These are phyloP conservation scores for Castanea crenata DNA, from an alignment of 306 rosid species.

Conservation along the genomic window DNA sequence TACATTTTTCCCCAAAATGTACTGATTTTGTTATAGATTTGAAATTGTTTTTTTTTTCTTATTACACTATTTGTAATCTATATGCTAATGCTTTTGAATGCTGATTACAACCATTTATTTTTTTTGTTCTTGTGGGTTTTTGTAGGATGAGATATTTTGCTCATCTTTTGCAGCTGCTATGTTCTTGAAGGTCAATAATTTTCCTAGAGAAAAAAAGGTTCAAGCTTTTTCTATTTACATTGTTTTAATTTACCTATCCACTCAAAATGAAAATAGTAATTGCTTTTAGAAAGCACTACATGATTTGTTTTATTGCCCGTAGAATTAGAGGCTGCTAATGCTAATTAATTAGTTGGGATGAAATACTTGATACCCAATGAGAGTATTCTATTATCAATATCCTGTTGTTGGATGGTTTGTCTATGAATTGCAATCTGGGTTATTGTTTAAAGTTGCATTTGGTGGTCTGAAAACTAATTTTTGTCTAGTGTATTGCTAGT, in stretches of 20 bases:
- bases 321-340: not conserved
- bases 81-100: not conserved
- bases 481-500: not conserved
- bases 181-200: slow-evolving; percentile 75
- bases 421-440: not conserved
- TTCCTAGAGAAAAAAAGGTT: slow-evolving; percentile 79
- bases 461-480: not conserved
- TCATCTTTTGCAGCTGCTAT: slow-evolving; percentile 96
- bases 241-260: not conserved
- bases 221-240: not conserved
- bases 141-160: slow-evolving; percentile 85
- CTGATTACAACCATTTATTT: not conserved
- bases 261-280: not conserved
- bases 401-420: not conserved
- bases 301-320: not conserved
- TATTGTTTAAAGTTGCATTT: not conserved
- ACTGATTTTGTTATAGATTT: no score
- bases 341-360: not conserved
- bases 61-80: no score
- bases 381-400: not conserved
- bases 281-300: not conserved
- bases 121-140: not conserved
- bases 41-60: no score
- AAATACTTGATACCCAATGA: not conserved
- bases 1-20: not conserved